Evolutionary conservation across 2,329 filamentous ascomycete species (phyloP), one percentile per base, ranked within the genome.

Genomic region (Nannizziopsis arthrosporioides): DNA sequence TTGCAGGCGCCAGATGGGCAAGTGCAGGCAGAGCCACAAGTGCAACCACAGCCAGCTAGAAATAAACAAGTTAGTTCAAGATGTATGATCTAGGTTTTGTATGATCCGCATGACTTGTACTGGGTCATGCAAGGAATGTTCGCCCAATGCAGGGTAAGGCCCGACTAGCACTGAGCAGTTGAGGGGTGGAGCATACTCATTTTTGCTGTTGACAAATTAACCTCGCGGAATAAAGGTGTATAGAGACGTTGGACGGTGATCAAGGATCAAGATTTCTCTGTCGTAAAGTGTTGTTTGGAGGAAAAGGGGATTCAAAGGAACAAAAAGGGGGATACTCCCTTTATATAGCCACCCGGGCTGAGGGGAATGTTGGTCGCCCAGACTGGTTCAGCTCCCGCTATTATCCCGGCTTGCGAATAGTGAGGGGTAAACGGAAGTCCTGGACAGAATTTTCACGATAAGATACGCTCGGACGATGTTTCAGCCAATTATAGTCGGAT

Each of bases 1-100:
- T 65, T 55, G 63, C 65, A 68, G 38, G 54, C 48, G 56, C 65
- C 65, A 55, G 64, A 57, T 55, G 65, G 65, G 61, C 65, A 67
- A 56, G 63, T 58, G 63, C 65, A 68, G 51, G 63, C 63, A 57
- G 59, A 50, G 53, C 66, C 66, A 57, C 65, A 68, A 60, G 58
- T 63, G 61, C 65, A 68, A 53, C 56, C 58, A 63, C 66, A 64
- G 50, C 63, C 63, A 54, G 55, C 53, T 57, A 55, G 8, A 32
- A 12, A n/a, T 15, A 22, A 35, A 42, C 15, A 38, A 38, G 37
- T 42, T 32, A 42, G 45, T 30, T 27, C 17, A 22, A n/a, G 38
- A 47, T 42, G 45, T 17, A 27, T 27, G 22, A 27, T 31, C 30
- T 47, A 32, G 30, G 36, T 36, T 11, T 11, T 27, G 15, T 22